Evolutionary conservation across 768 basidiomycete species (phyloP), one percentile per base, ranked within the genome.

Genomic region (Psilocybe subaeruginosa): DNA sequence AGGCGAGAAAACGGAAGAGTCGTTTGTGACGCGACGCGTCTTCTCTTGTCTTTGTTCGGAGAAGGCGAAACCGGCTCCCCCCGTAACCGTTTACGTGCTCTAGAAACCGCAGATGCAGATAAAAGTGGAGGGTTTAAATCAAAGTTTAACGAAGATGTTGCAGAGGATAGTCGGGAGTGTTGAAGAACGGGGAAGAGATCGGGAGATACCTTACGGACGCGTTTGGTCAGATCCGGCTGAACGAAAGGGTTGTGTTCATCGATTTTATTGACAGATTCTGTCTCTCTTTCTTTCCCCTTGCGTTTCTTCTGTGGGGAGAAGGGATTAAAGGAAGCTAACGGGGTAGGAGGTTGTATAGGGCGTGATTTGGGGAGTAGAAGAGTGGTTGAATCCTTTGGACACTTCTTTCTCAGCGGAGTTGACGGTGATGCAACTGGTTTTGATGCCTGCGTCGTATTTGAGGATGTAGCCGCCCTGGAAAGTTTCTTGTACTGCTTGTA

Each of bases 51-150:
- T 71, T 92, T 92, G 69, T 82, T 85, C 3, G 92, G 92, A 16
- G 92, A 91, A 3, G 92, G 92, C 0, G 92, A 93, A 2, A 93
- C 91, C 0, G 87, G 87, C 68, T 93, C 92, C 29, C 92, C 92
- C 33, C 92, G 85, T 16, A 93, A 80, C 58, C 92, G 87, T 71
- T 93, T 93, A 39, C 91, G 85, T 19, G 92, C 92, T 35, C 90
- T 83, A 27, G 81, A 82, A 31, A 92, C 73, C 11, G 89, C 84
- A 52, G 70, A 76, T 41, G 73, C 68, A 8, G 76, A 75, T 3
- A 70, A 69, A 3, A 70, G 67, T 35, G 51, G 46, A 8, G 50
- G 17, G 7, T 62, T 56, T n/a, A 59, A 51, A 8, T 65, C 49
- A 37, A 58, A 50, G 29, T 19, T 47, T 6, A 63, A 59, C 7